Evolutionary conservation across 176 grass and related monocot genomes (phyloP).

Genomic region (Oryza punctata): DNA sequence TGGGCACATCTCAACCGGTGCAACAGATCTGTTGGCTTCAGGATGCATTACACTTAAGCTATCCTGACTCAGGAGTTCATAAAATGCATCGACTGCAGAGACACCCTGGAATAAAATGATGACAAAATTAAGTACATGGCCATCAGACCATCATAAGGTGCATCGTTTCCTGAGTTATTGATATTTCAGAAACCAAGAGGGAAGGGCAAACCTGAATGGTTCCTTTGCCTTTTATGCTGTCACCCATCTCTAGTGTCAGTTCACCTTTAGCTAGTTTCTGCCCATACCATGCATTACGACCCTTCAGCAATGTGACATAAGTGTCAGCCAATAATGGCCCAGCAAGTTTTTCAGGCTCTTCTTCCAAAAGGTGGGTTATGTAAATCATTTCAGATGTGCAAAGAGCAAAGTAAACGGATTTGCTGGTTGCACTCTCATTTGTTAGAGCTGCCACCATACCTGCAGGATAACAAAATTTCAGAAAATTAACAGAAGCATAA

Average conservation of each 20-base stretch:
- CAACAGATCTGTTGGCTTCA: conserved; percentile 80
- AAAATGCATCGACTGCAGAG: conserved; percentile 93
- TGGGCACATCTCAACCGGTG: conserved; percentile 90
- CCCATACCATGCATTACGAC: conserved; percentile 96
- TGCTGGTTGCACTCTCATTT: conserved; percentile 98
- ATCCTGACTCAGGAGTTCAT: conserved; percentile 92
- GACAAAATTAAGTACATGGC: conserved; percentile 23
- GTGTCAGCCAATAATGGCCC: conserved; percentile 94
- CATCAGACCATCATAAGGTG: not conserved
- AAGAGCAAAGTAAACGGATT: conserved; percentile 94
- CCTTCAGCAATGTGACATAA: conserved; percentile 94
- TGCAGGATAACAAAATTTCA: conserved; percentile 46
- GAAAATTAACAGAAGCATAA: conserved; percentile 30
- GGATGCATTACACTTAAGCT: conserved; percentile 95
- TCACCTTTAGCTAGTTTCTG: conserved; percentile 93
- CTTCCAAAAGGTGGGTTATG: conserved; percentile 91
- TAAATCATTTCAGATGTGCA: conserved; percentile 99
- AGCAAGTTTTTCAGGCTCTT: conserved; percentile 97
- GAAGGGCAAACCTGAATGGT: conserved; percentile 84
- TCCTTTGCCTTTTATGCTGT: conserved; percentile 98
- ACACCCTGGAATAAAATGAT: conserved; percentile 76
- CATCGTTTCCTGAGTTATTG: conserved; percentile 1
- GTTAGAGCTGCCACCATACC: conserved; percentile 95
- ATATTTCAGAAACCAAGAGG: conserved; percentile 29
- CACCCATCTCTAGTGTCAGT: conserved; percentile 91